Evolutionary conservation across 192 early-diverging fungal genomes (phyloP).

Genomic region (Paraglomus brasilianum): DNA sequence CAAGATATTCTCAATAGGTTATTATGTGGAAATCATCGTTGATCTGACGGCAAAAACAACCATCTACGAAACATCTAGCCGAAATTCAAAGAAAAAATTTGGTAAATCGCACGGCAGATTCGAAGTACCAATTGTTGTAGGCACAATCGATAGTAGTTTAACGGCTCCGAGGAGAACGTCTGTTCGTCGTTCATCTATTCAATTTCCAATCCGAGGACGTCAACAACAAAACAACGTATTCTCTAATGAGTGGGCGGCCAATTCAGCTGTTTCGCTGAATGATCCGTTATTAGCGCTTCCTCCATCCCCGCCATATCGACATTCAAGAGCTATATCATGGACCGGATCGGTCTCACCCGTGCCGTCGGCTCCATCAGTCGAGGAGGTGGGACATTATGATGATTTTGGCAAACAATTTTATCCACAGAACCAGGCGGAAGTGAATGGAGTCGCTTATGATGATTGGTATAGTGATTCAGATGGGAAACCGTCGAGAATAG

Average conservation of each 20-base stretch:
- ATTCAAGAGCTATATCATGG: background rate
- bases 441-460: too few relatives aligned
- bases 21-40: constrained; percentile 10
- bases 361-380: constrained; percentile 8
- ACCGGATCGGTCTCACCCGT: background rate
- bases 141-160: background rate
- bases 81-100: background rate
- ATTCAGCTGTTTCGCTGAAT: background rate
- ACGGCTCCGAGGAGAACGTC: too few relatives aligned
- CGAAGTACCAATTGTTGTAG: constrained; percentile 9
- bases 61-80: constrained; percentile 7
- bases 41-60: constrained; percentile 12
- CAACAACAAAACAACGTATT: too few relatives aligned
- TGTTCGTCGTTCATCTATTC: too few relatives aligned
- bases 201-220: too few relatives aligned
- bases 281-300: background rate
- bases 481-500: too few relatives aligned
- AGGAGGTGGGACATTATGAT: background rate
- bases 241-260: background rate
- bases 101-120: constrained; percentile 10
- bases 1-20: background rate
- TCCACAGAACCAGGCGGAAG: too few relatives aligned
- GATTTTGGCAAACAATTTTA: background rate
- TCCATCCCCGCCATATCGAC: background rate
- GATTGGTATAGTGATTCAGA: too few relatives aligned